These are phyloP conservation scores for Puccinia triticina DNA, from an alignment of 1,284 basidiomycete genomes.

Conservation along the genomic window DNA sequence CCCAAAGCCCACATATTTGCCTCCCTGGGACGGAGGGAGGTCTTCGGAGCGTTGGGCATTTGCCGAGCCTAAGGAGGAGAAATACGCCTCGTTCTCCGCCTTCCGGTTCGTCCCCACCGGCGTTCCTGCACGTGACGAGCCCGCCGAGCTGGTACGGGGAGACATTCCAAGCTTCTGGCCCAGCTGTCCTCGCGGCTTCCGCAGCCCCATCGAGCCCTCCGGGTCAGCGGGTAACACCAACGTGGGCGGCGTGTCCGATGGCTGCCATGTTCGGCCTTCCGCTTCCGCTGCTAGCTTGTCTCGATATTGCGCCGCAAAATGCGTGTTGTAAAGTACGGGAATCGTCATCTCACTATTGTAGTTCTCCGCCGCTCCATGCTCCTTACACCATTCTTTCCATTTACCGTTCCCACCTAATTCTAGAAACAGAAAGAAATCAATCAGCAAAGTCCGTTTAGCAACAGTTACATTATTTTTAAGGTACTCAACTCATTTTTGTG, in stretches of 20 bases:
- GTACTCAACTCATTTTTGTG: constrained; percentile 28
- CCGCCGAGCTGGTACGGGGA: constrained; percentile 64
- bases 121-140: constrained; percentile 63
- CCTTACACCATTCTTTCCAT: constrained; percentile 47
- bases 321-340: constrained; percentile 46
- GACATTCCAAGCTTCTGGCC: constrained; percentile 17
- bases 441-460: neutral
- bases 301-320: constrained; percentile 50
- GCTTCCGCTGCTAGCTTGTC: constrained; percentile 43
- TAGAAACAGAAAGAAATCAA: neutral
- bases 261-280: constrained; percentile 43
- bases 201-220: constrained; percentile 56
- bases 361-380: constrained; percentile 23
- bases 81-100: constrained; percentile 74
- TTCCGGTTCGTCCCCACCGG: constrained; percentile 64
- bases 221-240: constrained; percentile 60
- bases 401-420: constrained; percentile 44
- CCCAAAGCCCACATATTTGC: constrained; percentile 80
- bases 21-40: constrained; percentile 80
- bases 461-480: neutral
- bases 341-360: constrained; percentile 35
- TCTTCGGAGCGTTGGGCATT: constrained; percentile 73
- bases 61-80: constrained; percentile 70
- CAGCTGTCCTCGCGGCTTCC: constrained; percentile 27
- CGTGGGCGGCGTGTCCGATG: constrained; percentile 65